Evolutionary conservation across 2,329 filamentous ascomycete genomes (phyloP), one percentile per base, ranked within the genome.

Genomic region (Trichoderma atroviride): DNA sequence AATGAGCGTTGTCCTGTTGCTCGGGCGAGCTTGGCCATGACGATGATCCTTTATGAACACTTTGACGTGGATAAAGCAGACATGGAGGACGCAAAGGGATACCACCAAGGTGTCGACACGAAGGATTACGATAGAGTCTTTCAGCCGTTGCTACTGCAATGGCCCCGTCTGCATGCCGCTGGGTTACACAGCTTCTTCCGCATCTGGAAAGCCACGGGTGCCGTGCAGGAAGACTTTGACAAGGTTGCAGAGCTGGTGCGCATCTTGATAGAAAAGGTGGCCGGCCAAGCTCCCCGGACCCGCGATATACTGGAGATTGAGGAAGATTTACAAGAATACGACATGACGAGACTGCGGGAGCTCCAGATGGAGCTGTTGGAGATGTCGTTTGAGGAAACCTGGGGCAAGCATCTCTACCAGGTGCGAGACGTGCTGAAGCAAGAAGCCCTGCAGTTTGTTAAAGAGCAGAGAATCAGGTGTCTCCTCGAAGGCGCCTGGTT

Each of bases 281-380:
- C 98, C 19, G 94, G 96, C 5, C 89, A 91, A 70, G 92, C 94
- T 2, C 83, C 89, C 65, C 88, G 96, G 68, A 93, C 90, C 22
- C 96, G 93, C 76, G 93, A 97, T 72, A 87, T 98, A 24, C 83
- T 90, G 58, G 93, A 97, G 74, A 88, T 97, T 0, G 95, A 98
- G 79, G 94, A 97, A 73, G 94, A 97, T 71, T 85, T 99, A 70
- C 86, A 88, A 7, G 92, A 94, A 74, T 95, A 93, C 77, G 94
- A 97, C 73, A 91, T 94, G 74, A 83, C 86, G 56, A 88, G 89
- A 50, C 84, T 98, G 67, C 88, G 96, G 63, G 90, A 94, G 76
- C 83, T 97, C 67, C 96, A 99, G 80, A 97, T 98, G 94, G 92
- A 96, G 74, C 85, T 97, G 13, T 84, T 98, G 5, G 93, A 97